Evolutionary conservation across 2,329 filamentous ascomycete genomes (phyloP).

Genomic region (Pseudogymnoascus destructans): DNA sequence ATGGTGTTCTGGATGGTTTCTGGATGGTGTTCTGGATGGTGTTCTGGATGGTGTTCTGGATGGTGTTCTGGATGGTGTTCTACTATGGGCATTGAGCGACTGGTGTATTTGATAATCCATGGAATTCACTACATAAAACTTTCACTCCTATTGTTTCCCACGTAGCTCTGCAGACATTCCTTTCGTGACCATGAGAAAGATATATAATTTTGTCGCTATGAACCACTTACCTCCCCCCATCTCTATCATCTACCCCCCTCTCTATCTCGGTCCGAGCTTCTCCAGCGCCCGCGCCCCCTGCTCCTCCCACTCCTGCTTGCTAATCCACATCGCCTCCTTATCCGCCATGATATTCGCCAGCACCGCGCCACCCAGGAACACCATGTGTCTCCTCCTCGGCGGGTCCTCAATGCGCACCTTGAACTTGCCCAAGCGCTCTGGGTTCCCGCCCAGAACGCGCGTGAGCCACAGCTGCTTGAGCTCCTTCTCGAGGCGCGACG

Average conservation of each 20-base stretch:
- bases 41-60: not conserved
- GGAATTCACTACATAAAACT: not conserved
- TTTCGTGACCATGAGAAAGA: not conserved
- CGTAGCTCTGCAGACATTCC: not conserved
- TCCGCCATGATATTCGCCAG: conserved; percentile 98
- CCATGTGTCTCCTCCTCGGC: conserved; percentile 91
- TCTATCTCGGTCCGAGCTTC: conserved; percentile 79
- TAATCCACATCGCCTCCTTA: conserved; percentile 98
- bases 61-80: not conserved
- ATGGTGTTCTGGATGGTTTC: not conserved
- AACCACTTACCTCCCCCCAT: not conserved
- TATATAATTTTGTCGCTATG: conserved; percentile 9
- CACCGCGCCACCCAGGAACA: conserved; percentile 95
- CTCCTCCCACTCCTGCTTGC: conserved; percentile 93
- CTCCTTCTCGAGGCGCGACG: conserved; percentile 92
- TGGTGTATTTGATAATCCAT: not conserved
- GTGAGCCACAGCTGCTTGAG: conserved; percentile 98
- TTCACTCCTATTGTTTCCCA: not conserved
- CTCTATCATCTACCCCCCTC: not conserved
- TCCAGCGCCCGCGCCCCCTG: conserved; percentile 73
- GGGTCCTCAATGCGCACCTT: conserved; percentile 99
- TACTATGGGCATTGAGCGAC: not conserved
- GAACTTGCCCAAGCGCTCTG: conserved; percentile 93
- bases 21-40: not conserved
- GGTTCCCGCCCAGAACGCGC: conserved; percentile 76